phyloP scores from a whole-genome alignment of 2,329 filamentous ascomycete genomes.

The Dothistroma septosporum region DNA sequence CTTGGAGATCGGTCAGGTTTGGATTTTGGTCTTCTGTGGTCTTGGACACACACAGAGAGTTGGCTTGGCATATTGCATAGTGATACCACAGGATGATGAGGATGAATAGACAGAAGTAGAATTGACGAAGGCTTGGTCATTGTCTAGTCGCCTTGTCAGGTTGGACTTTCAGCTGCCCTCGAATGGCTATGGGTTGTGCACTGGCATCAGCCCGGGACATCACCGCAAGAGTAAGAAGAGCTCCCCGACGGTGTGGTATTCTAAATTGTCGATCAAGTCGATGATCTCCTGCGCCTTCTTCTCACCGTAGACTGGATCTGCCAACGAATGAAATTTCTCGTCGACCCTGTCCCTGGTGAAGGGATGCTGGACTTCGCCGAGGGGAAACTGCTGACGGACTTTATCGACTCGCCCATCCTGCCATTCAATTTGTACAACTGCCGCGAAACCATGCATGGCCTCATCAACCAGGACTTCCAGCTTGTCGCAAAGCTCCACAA shows the following conservation, averaged over 20 bases:
- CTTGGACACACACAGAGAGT: not conserved
- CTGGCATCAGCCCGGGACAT: not conserved
- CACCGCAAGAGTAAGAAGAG: not conserved
- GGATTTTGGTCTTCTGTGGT: not conserved
- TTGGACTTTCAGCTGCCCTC: no score
- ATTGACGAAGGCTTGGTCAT: not conserved
- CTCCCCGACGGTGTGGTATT: conserved; percentile 15
- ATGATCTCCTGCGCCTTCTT: conserved; percentile 23
- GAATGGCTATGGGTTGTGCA: no score
- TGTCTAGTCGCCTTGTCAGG: not conserved
- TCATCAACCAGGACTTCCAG: conserved; percentile 24
- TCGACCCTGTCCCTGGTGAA: conserved; percentile 29
- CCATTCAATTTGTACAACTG: conserved; percentile 25
- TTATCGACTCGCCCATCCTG: conserved; percentile 20
- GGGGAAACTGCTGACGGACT: conserved; percentile 23
- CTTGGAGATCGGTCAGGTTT: not conserved
- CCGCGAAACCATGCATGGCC: conserved; percentile 23
- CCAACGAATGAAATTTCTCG: conserved; percentile 29
- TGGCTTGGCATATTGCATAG: conserved; percentile 1
- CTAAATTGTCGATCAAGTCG: conserved; percentile 23
- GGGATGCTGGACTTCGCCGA: conserved; percentile 31
- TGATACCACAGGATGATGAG: conserved; percentile 4
- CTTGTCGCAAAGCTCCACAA: conserved; percentile 25
- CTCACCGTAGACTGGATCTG: conserved; percentile 23
- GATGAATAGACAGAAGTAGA: not conserved